Conservation (phyloP, 2,329 filamentous ascomycete genomes). For the Ceratocystis colombiana region DNA sequence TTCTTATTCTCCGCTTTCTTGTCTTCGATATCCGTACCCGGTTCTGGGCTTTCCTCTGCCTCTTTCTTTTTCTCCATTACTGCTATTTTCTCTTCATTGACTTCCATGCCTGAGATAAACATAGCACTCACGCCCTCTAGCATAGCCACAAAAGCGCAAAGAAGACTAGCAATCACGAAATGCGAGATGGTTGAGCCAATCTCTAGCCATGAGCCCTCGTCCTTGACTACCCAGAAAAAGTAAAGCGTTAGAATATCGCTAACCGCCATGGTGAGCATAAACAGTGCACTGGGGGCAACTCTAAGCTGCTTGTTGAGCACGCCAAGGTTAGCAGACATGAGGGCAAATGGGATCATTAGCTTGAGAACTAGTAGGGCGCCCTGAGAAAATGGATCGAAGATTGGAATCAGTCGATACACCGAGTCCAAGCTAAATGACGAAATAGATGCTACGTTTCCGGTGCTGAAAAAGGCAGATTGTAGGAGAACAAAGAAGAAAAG, state of each 20-base stretch:
- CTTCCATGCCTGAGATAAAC: conserved; percentile 71
- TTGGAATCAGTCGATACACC: conserved; percentile 72
- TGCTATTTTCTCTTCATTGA: conserved; percentile 33
- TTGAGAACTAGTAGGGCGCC: conserved; percentile 79
- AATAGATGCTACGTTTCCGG: conserved; percentile 87
- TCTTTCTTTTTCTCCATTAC: conserved; percentile 28
- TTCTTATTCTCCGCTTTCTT: neutral
- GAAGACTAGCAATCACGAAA: conserved; percentile 79
- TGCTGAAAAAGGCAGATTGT: conserved; percentile 93
- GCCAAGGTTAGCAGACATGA: conserved; percentile 88
- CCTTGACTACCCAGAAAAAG: conserved; percentile 96
- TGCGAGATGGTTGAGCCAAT: conserved; percentile 96
- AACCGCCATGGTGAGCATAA: conserved; percentile 88
- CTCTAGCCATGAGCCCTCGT: conserved; percentile 94
- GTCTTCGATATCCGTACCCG: neutral
- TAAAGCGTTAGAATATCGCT: conserved; percentile 86
- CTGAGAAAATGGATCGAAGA: conserved; percentile 92
- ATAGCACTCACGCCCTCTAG: conserved; percentile 77
- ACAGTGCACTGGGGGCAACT: conserved; percentile 77
- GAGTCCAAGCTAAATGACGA: conserved; percentile 90
- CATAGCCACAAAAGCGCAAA: conserved; percentile 83
- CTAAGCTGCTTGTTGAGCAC: conserved; percentile 77
- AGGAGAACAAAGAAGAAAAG: conserved; percentile 93
- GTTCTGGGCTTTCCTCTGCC: neutral
- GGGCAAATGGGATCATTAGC: conserved; percentile 81